Evolutionary conservation across 2,329 filamentous ascomycete genomes (phyloP).

Genomic region (Epichloe gansuensis): DNA sequence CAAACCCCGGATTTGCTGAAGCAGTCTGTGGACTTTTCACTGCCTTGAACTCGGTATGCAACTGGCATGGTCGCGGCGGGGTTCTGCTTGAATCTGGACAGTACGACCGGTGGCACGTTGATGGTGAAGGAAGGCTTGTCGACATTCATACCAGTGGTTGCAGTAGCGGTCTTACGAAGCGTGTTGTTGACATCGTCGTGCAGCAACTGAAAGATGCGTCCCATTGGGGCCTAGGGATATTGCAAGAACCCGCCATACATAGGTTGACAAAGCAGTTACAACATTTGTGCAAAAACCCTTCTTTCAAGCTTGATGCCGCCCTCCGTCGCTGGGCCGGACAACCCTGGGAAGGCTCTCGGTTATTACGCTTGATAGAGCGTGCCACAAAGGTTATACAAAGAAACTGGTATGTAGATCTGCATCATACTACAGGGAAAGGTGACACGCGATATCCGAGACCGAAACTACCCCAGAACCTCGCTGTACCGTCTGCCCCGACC

Average conservation of each 20-base stretch:
- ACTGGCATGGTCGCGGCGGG: slow-evolving; percentile 83
- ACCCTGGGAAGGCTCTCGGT: slow-evolving; percentile 77
- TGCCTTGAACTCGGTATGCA: slow-evolving; percentile 89
- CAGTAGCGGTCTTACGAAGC: slow-evolving; percentile 71
- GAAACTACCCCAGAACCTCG: slow-evolving; percentile 56
- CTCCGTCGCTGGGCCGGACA: slow-evolving; percentile 53
- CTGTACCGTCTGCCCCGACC: slow-evolving; percentile 78
- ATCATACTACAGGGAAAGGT: slow-evolving; percentile 48
- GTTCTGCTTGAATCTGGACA: slow-evolving; percentile 60
- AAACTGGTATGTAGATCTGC: slow-evolving; percentile 77
- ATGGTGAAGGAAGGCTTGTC: slow-evolving; percentile 67
- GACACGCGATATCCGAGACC: slow-evolving; percentile 53
- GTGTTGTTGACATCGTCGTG: slow-evolving; percentile 80
- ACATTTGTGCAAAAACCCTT: slow-evolving; percentile 22
- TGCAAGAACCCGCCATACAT: slow-evolving; percentile 43
- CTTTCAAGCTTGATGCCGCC: slow-evolving; percentile 26
- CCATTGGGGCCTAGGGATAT: slow-evolving; percentile 64
- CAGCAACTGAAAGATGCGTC: slow-evolving; percentile 81
- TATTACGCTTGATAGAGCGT: slow-evolving; percentile 75
- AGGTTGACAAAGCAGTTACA: slow-evolving; percentile 35
- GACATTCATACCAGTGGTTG: slow-evolving; percentile 52
- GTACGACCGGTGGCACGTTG: slow-evolving; percentile 87
- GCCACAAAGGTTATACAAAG: slow-evolving; percentile 65
- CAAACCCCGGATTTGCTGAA: slow-evolving; percentile 94
- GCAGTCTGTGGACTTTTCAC: slow-evolving; percentile 93